Percentiles rank a stretch among this genome's conserved stretches.
These are phyloP conservation scores for Cyanodermella asteris DNA, from an alignment of 2,329 filamentous ascomycete genomes.

Conservation along the genomic window DNA sequence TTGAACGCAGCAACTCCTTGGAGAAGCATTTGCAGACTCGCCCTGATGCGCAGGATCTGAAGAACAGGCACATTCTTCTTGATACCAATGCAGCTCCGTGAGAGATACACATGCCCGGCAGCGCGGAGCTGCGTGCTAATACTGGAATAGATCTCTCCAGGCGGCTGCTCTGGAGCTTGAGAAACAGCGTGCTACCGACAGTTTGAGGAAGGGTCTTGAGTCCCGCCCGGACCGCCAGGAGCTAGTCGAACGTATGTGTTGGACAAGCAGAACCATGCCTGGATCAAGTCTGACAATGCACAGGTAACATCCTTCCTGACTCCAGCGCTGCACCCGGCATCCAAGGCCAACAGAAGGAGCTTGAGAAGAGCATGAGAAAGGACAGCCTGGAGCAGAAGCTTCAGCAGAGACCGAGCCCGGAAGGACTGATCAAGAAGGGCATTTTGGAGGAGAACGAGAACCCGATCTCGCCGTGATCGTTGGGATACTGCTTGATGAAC, in stretches of 20 bases:
- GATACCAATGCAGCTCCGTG: conserved; percentile 46
- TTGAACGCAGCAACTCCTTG: conserved; percentile 41
- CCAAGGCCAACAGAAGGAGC: conserved; percentile 60
- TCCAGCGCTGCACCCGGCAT: conserved; percentile 58
- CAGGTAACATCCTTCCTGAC: conserved; percentile 71
- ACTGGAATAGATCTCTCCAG: conserved; percentile 34
- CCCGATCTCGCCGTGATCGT: too few relatives aligned
- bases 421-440: conserved; percentile 55
- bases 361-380: conserved; percentile 70
- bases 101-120: conserved; percentile 1
- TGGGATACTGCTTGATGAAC: too few relatives aligned
- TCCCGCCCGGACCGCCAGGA: conserved; percentile 47
- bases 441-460: conserved; percentile 47
- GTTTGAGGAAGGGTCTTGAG: conserved; percentile 40
- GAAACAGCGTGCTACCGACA: conserved; percentile 39
- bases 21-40: conserved; percentile 52
- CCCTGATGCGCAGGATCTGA: conserved; percentile 42
- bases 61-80: conserved; percentile 45
- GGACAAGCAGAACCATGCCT: too few relatives aligned
- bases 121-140: background rate
- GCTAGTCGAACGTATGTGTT: conserved; percentile 54
- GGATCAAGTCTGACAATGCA: conserved; percentile 4
- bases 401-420: conserved; percentile 51
- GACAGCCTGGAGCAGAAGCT: conserved; percentile 78
- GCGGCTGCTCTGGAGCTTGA: conserved; percentile 39